phyloP scores from a whole-genome alignment of 495 filamentous ascomycete species.

The Tuber calosporum region DNA sequence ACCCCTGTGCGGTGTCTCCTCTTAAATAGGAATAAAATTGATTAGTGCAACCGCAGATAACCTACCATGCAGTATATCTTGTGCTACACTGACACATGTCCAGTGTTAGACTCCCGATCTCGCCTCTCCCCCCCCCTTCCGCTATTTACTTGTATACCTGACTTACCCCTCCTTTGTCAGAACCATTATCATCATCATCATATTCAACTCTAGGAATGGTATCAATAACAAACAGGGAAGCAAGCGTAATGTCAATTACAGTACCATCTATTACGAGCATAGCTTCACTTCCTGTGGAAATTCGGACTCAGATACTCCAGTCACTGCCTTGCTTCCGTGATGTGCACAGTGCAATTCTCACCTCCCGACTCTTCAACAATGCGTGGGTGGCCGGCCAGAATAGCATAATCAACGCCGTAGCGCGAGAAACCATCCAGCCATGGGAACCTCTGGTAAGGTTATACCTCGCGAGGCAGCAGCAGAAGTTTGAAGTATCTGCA shows the following conservation, averaged over 20 bases:
- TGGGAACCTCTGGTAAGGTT: background rate
- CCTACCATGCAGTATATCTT: background rate
- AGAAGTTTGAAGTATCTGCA: background rate
- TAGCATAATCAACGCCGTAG: background rate
- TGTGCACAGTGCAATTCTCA: background rate
- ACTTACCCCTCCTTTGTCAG: background rate
- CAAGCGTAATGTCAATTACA: background rate
- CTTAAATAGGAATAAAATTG: too few species aligned
- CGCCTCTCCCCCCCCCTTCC: background rate
- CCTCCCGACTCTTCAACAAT: background rate
- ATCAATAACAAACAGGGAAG: background rate
- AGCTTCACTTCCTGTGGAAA: background rate
- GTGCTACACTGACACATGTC: background rate
- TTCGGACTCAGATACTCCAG: background rate
- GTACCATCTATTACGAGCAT: background rate
- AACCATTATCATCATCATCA: background rate
- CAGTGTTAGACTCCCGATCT: background rate
- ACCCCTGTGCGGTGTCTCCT: too few species aligned
- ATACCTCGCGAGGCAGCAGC: background rate
- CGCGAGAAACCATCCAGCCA: background rate
- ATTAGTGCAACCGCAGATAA: background rate
- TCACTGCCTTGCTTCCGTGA: background rate
- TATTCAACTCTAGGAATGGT: background rate
- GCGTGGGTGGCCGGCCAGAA: background rate
- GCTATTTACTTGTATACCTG: background rate